Conservation (phyloP, 257 asterid species). For the Solanum habrochaites region DNA sequence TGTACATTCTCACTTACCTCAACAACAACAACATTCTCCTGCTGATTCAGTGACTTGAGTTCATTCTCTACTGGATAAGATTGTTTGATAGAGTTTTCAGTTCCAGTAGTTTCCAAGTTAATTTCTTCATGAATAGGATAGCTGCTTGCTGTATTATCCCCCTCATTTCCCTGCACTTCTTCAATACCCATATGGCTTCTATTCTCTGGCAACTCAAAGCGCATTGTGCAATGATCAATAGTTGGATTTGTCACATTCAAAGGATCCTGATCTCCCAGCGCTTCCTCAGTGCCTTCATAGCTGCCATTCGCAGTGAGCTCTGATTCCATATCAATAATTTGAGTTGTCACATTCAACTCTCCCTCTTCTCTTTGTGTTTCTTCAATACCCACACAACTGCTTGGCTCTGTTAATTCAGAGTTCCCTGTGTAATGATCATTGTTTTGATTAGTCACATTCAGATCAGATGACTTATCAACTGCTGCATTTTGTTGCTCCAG, state of each 20-base stretch:
- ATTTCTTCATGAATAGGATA: not conserved
- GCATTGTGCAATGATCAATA: not conserved
- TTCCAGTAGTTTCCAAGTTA: constrained; percentile 8
- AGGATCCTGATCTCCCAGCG: constrained; percentile 5
- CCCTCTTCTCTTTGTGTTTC: not conserved
- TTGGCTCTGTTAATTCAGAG: not conserved
- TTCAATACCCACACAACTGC: not conserved
- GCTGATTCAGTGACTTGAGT: constrained; percentile 4
- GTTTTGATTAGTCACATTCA: not conserved
- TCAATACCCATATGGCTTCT: constrained; percentile 6
- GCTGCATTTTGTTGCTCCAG: constrained; percentile 39
- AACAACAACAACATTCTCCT: constrained; percentile 10
- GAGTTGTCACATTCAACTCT: not conserved
- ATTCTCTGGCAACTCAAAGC: not conserved
- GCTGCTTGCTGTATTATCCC: not conserved
- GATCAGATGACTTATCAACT: constrained; percentile 3
- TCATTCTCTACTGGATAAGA: constrained; percentile 7
- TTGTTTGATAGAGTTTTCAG: constrained; percentile 11
- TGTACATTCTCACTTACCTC: constrained; percentile 1
- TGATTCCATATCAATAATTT: not conserved
- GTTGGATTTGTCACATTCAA: not conserved
- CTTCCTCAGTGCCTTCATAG: not conserved
- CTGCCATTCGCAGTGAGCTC: not conserved
- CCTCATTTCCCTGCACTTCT: constrained; percentile 8
- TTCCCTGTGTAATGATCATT: constrained; percentile 1